phyloP scores from a whole-genome alignment of 78 protist species.

The Polysphondylium violaceum region DNA sequence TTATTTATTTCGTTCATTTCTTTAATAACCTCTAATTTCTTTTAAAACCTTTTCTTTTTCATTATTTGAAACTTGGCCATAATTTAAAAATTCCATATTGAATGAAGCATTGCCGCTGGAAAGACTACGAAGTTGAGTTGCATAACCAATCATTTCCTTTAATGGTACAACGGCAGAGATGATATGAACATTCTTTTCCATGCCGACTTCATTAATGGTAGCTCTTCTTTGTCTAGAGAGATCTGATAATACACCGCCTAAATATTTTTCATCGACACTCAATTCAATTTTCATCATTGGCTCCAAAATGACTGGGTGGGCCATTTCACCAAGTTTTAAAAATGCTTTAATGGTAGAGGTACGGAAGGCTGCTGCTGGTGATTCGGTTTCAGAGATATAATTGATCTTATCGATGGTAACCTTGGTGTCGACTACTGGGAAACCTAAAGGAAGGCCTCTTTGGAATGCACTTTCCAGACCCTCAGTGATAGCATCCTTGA shows the following conservation, averaged over 20 bases:
- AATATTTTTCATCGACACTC: conserved; percentile 50
- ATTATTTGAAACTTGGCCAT: conserved; percentile 15
- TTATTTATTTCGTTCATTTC: not conserved
- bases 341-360: conserved; percentile 12
- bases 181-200: conserved; percentile 49
- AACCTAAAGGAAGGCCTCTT: conserved; percentile 72
- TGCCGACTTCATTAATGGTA: conserved; percentile 48
- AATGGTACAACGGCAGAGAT: conserved; percentile 65
- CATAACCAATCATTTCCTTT: conserved; percentile 79
- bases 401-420: not conserved
- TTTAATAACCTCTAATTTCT: conserved; percentile 64
- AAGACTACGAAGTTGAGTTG: conserved; percentile 50
- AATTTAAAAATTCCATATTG: conserved; percentile 63
- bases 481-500: conserved; percentile 25
- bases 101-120: conserved; percentile 78
- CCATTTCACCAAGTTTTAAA: conserved; percentile 4
- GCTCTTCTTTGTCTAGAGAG: conserved; percentile 67
- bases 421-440: conserved; percentile 40
- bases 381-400: conserved; percentile 27
- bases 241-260: conserved; percentile 79
- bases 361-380: conserved; percentile 59
- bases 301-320: conserved; percentile 32
- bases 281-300: conserved; percentile 77
- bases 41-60: conserved; percentile 42
- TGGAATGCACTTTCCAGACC: conserved; percentile 44